Conservation (phyloP, 208 protist species). For the Leishmania braziliensis region DNA sequence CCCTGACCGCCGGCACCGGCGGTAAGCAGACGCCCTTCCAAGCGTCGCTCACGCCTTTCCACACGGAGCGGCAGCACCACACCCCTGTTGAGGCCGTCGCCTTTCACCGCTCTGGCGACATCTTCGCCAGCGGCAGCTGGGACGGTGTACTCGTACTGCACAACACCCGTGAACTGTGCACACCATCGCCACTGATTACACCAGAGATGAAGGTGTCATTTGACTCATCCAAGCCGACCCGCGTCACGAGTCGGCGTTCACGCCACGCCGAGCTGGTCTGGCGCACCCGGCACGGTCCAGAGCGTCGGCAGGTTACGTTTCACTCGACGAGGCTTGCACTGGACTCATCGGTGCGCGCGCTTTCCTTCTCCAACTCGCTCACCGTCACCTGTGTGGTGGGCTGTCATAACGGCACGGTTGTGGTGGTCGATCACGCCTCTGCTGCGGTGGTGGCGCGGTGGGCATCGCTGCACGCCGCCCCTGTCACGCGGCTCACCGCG, state of each 20-base stretch:
- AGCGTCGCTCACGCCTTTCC: constrained; percentile 32
- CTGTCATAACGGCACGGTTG: constrained; percentile 57
- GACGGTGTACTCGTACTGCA: constrained; percentile 63
- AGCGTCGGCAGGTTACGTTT: constrained; percentile 22
- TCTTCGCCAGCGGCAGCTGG: constrained; percentile 80
- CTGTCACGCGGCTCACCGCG: constrained; percentile 56
- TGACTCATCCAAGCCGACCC: neutral
- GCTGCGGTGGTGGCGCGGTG: constrained; percentile 41
- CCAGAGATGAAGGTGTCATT: constrained; percentile 1
- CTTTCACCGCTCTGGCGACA: constrained; percentile 69
- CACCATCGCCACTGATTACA: constrained; percentile 16
- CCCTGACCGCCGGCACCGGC: neutral
- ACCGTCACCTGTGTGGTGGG: constrained; percentile 80
- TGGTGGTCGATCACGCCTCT: constrained; percentile 68
- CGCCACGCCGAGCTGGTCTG: neutral
- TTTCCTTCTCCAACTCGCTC: constrained; percentile 66
- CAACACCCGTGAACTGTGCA: constrained; percentile 34
- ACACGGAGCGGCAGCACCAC: constrained; percentile 63
- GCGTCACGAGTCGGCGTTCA: neutral
- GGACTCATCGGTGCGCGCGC: constrained; percentile 47
- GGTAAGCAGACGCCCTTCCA: neutral
- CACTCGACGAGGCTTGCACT: constrained; percentile 20
- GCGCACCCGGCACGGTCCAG: constrained; percentile 14
- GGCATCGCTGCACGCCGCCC: constrained; percentile 50
- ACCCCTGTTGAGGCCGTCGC: constrained; percentile 58